Percentiles rank a stretch among this genome's conserved stretches.
Conservation (phyloP, 352 stramenopile genomes). For the Aphanomyces cochlioides region DNA sequence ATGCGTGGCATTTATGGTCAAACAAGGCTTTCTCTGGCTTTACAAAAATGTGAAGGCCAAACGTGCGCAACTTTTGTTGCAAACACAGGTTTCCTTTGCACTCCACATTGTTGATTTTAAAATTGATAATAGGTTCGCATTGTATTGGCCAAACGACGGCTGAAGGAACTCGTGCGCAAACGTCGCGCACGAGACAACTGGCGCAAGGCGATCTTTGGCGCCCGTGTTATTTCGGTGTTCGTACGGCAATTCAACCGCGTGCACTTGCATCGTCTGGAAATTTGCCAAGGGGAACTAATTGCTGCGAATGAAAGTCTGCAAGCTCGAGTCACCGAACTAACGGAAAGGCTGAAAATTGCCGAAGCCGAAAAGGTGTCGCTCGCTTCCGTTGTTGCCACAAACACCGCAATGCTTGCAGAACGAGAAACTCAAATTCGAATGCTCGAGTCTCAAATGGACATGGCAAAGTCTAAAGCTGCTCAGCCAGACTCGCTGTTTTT, state of each 20-base stretch:
- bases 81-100: conserved; percentile 59
- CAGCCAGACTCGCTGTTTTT: conserved; percentile 59
- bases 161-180: conserved; percentile 59
- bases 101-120: conserved; percentile 31
- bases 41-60: conserved; percentile 59
- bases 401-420: conserved; percentile 50
- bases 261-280: conserved; percentile 68
- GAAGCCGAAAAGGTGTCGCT: conserved; percentile 55
- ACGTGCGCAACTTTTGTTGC: conserved; percentile 59
- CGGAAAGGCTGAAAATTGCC: conserved; percentile 46
- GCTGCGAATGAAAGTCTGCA: conserved; percentile 42
- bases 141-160: conserved; percentile 51
- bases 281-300: conserved; percentile 52
- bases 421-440: conserved; percentile 54
- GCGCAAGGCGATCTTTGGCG: conserved; percentile 57
- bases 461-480: conserved; percentile 46
- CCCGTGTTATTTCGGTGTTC: conserved; percentile 49
- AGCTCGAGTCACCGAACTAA: conserved; percentile 39
- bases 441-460: conserved; percentile 49
- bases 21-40: conserved; percentile 78
- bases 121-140: conserved; percentile 20
- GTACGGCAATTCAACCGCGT: conserved; percentile 56
- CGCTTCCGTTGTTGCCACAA: conserved; percentile 52
- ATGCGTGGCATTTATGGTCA: conserved; percentile 62
- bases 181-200: conserved; percentile 63